Base-by-base conservation (phyloP, 257 asterid genomes). In the Nemophila menziesii region DNA sequence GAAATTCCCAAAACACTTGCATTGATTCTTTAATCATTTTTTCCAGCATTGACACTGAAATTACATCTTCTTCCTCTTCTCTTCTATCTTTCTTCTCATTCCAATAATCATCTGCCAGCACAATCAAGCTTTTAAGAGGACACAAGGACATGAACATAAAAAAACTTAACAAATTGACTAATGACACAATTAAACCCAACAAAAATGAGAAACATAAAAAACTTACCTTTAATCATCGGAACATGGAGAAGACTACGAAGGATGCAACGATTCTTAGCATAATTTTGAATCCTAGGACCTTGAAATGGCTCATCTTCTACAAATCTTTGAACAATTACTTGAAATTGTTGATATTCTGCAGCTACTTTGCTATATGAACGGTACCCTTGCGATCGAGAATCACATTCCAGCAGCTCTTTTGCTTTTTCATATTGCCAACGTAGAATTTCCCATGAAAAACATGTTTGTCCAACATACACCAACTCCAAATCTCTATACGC, bases 371-470 rank as follows among this genome's bases (percentile, higher is more conserved):
- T 86, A 44, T 82, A 86, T 2, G 84, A 73, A 22, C 40, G 82
- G 27, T 24, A 42, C 27, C 67, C 67, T 1, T 55, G n/a, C n/a
- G n/a, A n/a, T n/a, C n/a, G 52, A 10, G 51, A 24, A 22, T 70
- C 82, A 47, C 70, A 54, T 27, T 57, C 74, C 5, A 68, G 50
- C 22, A 82, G 56, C 57, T 66, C 78, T 19, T 56, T 70, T 0
- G 74, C 58, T 72, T 71, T 82, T 13, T 54, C 54, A 46, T 68
- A 62, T 58, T 77, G 51, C 94, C 96, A 86, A 8, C 48, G 45
- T 4, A 86, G 64, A 36, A 86, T 82, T 56, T 82, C 96, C 92
- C 90, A 86, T 0, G 94, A 76, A 11, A 82, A 66, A 53, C 96
- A 82, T 17, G 71, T 50, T 43, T 82, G 90, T 13, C 96, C 96